Evolutionary conservation across 441 rosid species (phyloP).

Genomic region (Corymbia citriodora): DNA sequence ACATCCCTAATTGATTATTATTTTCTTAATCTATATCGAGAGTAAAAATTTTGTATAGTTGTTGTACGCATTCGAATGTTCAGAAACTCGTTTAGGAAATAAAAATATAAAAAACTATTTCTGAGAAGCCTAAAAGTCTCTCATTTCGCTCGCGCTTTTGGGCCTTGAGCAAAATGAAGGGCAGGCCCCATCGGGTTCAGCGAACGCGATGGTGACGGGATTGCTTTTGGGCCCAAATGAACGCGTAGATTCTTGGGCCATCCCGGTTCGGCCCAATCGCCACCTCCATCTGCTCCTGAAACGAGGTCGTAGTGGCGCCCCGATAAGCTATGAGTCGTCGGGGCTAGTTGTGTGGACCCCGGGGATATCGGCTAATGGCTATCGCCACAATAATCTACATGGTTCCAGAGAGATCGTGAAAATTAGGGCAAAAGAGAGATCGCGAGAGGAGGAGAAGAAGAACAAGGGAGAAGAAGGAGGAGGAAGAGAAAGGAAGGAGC

Average conservation of each 20-base stretch:
- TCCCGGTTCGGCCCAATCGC: not conserved
- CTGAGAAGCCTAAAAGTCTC: no score
- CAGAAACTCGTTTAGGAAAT: no score
- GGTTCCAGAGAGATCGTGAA: not conserved
- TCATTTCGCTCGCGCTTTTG: no score
- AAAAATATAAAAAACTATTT: no score
- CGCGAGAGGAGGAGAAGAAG: not conserved
- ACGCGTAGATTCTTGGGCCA: not conserved
- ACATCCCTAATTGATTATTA: no score
- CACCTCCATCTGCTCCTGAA: not conserved
- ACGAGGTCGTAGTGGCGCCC: not conserved
- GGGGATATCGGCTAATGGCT: not conserved
- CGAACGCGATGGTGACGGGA: not conserved
- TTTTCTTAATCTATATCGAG: no score
- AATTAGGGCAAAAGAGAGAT: not conserved
- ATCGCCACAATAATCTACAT: not conserved
- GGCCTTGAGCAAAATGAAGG: no score
- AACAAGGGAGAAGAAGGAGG: not conserved
- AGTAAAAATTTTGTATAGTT: no score
- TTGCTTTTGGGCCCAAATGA: not conserved
- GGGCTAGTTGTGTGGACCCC: not conserved
- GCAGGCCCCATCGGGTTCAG: no score
- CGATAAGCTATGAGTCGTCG: not conserved
- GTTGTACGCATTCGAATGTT: no score
- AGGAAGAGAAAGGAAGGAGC: not conserved